Conservation (phyloP, 306 rosid genomes). For the Ormosia emarginata region DNA sequence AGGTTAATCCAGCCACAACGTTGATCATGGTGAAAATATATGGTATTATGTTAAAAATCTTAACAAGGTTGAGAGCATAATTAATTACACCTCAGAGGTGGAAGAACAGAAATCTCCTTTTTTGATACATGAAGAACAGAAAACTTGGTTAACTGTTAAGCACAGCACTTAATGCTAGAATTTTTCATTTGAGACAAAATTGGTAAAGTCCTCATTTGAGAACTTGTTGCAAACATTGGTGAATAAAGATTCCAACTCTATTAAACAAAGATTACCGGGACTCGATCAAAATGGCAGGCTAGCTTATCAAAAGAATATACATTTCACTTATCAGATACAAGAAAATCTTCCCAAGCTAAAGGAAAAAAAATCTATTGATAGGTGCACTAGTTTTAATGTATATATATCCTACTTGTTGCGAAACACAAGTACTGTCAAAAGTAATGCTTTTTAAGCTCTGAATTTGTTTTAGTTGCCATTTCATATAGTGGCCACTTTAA, state of each 20-base stretch:
- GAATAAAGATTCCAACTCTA: not conserved
- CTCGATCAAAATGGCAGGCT: conserved; percentile 1
- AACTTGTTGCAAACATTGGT: not conserved
- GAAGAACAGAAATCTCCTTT: no score
- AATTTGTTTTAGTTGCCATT: not conserved
- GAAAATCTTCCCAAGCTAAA: not conserved
- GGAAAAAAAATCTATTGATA: not conserved
- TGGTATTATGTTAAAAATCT: not conserved
- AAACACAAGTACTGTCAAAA: not conserved
- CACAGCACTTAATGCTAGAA: not conserved
- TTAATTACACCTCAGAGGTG: no score
- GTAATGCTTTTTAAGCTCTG: not conserved
- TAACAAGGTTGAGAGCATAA: not conserved
- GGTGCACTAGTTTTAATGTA: not conserved
- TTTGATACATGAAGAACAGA: not conserved
- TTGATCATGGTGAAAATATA: no score
- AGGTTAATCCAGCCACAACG: not conserved
- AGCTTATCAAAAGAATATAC: not conserved
- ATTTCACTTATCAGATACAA: no score
- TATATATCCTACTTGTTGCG: not conserved
- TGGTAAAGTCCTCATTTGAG: no score
- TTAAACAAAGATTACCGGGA: not conserved
- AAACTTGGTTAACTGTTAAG: not conserved
- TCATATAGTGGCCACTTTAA: conserved; percentile 4
- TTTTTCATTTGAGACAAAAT: not conserved